These are phyloP conservation scores for Populus hybrid DNA, from an alignment of 441 rosid genomes.

Conservation along the genomic window DNA sequence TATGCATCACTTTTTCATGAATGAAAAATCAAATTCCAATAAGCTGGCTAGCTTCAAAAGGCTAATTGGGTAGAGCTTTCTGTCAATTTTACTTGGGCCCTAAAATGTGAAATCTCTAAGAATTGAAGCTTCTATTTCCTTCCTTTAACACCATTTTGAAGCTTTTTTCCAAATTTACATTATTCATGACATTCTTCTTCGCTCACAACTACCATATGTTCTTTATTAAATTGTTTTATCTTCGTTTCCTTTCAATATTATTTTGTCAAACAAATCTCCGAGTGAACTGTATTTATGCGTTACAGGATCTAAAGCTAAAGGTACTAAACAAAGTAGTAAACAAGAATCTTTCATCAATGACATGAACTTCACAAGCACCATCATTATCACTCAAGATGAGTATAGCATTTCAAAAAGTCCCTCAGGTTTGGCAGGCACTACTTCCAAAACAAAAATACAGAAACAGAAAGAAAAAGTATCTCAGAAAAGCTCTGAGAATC, in stretches of 20 bases:
- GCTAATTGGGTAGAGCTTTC: not conserved
- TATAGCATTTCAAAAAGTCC: conserved; percentile 56
- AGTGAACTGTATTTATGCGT: conserved; percentile 13
- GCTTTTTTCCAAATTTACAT: not conserved
- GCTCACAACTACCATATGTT: not conserved
- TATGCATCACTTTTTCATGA: not conserved
- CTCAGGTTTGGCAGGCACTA: conserved; percentile 26
- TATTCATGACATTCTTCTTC: not conserved
- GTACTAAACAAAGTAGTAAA: conserved; percentile 27
- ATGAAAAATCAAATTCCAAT: not conserved
- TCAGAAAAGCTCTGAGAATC: conserved; percentile 22
- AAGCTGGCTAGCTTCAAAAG: not conserved
- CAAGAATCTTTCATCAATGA: conserved; percentile 38
- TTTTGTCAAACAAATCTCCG: not conserved
- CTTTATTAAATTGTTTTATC: not conserved
- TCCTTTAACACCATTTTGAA: not conserved
- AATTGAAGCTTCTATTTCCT: not conserved
- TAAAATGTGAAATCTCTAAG: not conserved
- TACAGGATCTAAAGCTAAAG: conserved; percentile 46
- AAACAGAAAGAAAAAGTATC: conserved; percentile 29
- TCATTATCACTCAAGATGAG: conserved; percentile 52
- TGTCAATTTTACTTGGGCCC: not conserved
- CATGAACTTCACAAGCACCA: conserved; percentile 57
- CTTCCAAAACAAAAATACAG: conserved; percentile 24
- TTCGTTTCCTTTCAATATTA: not conserved